A percentile compares a stretch with the other conserved stretches of the same genome.
These are phyloP conservation scores for Dipteronia dyeriana DNA, from an alignment of 345 rosid species.

Conservation along the genomic window DNA sequence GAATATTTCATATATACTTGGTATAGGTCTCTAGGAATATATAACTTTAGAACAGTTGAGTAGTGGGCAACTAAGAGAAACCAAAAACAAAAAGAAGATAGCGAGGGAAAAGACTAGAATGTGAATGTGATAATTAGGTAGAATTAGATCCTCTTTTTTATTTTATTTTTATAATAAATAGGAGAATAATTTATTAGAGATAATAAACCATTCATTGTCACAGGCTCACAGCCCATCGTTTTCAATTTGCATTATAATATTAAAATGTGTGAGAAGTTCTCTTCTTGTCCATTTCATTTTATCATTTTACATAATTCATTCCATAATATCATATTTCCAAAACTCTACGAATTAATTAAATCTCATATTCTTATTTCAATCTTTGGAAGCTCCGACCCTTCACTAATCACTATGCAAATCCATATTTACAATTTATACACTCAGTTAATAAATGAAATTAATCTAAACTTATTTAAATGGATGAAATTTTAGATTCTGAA, in stretches of 20 bases:
- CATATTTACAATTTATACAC: neutral
- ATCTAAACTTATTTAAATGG: too few species aligned
- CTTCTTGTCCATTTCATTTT: constrained; percentile 3
- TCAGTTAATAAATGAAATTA: too few species aligned
- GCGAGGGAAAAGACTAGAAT: neutral
- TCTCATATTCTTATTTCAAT: neutral
- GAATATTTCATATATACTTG: too few species aligned
- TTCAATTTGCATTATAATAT: neutral
- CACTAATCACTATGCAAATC: neutral
- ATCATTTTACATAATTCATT: neutral
- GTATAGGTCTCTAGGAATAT: neutral
- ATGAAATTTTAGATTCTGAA: too few species aligned
- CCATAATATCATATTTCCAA: neutral
- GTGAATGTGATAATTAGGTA: constrained; percentile 1
- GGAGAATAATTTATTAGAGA: constrained; percentile 16
- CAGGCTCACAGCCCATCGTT: constrained; percentile 14
- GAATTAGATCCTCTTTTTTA: constrained; percentile 6
- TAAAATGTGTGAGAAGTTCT: neutral
- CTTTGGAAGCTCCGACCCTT: constrained; percentile 5
- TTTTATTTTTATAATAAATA: too few species aligned
- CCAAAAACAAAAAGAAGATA: neutral
- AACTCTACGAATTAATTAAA: neutral
- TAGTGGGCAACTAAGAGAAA: constrained; percentile 7
- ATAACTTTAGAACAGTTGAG: neutral
- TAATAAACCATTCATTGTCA: constrained; percentile 17